Percentiles rank a stretch among this genome's conserved stretches.
These are phyloP conservation scores for Huntiella savannae DNA, from an alignment of 2,329 filamentous ascomycete species.

Conservation along the genomic window DNA sequence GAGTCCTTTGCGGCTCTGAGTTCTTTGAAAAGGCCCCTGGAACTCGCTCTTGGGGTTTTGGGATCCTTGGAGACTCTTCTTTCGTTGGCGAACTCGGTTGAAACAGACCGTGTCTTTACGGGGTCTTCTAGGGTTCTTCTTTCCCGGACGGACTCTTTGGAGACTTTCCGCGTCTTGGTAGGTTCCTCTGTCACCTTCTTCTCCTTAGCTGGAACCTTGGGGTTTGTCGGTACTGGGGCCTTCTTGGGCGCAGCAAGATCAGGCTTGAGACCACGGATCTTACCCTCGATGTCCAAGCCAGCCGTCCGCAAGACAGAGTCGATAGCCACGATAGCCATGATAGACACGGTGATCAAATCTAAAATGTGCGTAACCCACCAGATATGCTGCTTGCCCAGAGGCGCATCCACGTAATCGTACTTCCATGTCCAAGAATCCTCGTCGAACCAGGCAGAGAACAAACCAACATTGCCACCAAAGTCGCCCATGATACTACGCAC, in stretches of 20 bases:
- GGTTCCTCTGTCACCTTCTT: background rate
- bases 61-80: no score
- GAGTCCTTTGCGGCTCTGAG: no score
- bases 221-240: background rate
- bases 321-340: background rate
- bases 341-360: constrained; percentile 1
- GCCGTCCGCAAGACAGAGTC: constrained; percentile 1
- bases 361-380: constrained; percentile 48
- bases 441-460: constrained; percentile 84
- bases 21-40: no score
- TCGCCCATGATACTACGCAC: constrained; percentile 97
- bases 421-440: constrained; percentile 52
- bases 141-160: no score
- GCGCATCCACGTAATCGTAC: constrained; percentile 62
- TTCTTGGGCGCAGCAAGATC: background rate
- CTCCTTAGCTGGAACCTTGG: background rate
- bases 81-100: no score
- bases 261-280: background rate
- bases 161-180: background rate
- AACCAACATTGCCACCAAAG: constrained; percentile 76
- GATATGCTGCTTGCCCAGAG: constrained; percentile 67
- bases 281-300: constrained; percentile 7
- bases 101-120: no score
- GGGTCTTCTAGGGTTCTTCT: no score
- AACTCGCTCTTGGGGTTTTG: no score